A percentile compares a stretch with the other conserved stretches of the same genome.
These are phyloP conservation scores for Aspergillus fructus DNA, from an alignment of 2,329 filamentous ascomycete genomes.

Conservation along the genomic window DNA sequence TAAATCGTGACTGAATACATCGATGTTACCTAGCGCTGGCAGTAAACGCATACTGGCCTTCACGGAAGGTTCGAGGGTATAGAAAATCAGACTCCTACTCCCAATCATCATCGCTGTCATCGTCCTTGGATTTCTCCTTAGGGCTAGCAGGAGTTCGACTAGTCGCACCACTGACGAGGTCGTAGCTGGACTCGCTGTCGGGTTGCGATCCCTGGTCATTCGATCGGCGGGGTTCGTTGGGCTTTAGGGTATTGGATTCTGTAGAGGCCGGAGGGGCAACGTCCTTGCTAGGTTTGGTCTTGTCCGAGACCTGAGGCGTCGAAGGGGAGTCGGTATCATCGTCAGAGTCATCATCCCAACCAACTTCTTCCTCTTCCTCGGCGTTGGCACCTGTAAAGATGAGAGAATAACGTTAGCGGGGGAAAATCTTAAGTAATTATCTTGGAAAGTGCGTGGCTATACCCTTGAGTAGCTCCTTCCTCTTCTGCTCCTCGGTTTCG, in stretches of 20 bases:
- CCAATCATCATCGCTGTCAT: constrained; percentile 74
- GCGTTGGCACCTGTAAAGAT: constrained; percentile 38
- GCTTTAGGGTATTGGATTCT: constrained; percentile 55
- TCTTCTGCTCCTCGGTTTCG: constrained; percentile 85
- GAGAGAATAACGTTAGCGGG: constrained; percentile 6
- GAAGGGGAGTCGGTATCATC: constrained; percentile 46
- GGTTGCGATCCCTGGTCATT: constrained; percentile 87
- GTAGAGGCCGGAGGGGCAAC: constrained; percentile 32
- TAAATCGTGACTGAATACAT: not conserved
- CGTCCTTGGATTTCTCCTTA: constrained; percentile 49
- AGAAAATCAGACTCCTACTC: constrained; percentile 51
- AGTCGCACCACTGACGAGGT: constrained; percentile 78
- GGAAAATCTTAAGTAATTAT: not conserved
- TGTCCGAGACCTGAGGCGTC: constrained; percentile 44
- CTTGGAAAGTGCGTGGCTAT: constrained; percentile 29
- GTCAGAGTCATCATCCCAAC: constrained; percentile 71
- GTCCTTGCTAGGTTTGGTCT: constrained; percentile 26
- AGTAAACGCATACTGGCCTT: not conserved
- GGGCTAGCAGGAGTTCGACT: constrained; percentile 74
- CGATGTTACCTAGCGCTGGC: not conserved
- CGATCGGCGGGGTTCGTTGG: constrained; percentile 65
- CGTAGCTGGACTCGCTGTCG: constrained; percentile 94
- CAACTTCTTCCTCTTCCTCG: constrained; percentile 70
- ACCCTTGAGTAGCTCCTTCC: constrained; percentile 91
- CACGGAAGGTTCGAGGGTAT: not conserved